phyloP scores from a whole-genome alignment of 1,284 basidiomycete genomes.

The Moesziomyces antarcticus region DNA sequence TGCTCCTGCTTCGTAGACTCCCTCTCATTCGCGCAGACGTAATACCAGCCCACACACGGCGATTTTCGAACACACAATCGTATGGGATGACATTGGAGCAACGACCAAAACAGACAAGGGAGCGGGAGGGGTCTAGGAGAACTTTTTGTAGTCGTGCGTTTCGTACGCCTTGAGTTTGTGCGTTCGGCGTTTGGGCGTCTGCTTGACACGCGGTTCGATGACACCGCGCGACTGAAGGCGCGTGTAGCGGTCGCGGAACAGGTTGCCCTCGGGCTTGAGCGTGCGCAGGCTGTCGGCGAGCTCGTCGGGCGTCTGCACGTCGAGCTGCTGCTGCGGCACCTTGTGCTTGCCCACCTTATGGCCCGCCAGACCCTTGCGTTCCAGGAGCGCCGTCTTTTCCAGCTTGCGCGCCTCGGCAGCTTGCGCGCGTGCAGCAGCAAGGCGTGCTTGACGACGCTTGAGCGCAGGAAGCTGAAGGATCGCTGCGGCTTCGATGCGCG shows the following conservation, averaged over 20 bases:
- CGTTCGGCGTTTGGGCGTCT: conserved; percentile 17
- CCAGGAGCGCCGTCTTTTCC: conserved; percentile 32
- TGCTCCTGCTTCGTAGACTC: background rate
- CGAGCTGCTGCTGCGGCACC: conserved; percentile 60
- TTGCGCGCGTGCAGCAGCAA: conserved; percentile 27
- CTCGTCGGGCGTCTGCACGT: conserved; percentile 92
- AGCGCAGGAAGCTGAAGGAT: conserved; percentile 46
- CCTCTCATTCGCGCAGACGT: background rate
- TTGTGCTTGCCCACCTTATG: conserved; percentile 47
- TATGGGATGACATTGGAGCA: background rate
- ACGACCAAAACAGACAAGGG: too few relatives aligned
- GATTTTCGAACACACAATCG: too few relatives aligned
- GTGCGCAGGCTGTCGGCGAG: conserved; percentile 84
- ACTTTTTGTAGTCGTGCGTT: conserved; percentile 53
- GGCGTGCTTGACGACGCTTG: conserved; percentile 27
- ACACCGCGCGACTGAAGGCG: conserved; percentile 82
- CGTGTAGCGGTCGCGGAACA: conserved; percentile 88
- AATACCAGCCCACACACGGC: background rate
- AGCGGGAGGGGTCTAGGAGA: conserved; percentile 8
- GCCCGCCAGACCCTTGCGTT: conserved; percentile 49
- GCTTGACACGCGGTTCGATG: conserved; percentile 75
- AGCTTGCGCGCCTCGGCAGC: conserved; percentile 31
- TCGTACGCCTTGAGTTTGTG: conserved; percentile 38
- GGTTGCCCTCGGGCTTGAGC: conserved; percentile 90
- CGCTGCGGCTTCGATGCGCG: conserved; percentile 38